Evolutionary conservation across 2,329 filamentous ascomycete species (phyloP).

Genomic region (Colletotrichum cordylinicola): DNA sequence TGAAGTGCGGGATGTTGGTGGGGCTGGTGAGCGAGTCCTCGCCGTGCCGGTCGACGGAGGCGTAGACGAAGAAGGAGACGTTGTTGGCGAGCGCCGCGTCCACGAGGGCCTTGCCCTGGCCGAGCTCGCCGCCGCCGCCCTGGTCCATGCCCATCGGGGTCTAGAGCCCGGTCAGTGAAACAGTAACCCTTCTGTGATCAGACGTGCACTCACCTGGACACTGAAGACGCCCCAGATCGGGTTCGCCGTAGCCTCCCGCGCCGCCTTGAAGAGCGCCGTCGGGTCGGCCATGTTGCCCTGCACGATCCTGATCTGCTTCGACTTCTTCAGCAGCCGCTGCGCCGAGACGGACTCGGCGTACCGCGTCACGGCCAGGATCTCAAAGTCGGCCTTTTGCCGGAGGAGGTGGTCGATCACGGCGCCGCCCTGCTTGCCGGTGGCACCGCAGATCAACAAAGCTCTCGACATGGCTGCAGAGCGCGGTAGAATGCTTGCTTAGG

Average conservation of each 20-base stretch:
- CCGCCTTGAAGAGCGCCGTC: slow-evolving; percentile 53
- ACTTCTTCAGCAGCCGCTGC: slow-evolving; percentile 49
- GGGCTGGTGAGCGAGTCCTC: slow-evolving; percentile 53
- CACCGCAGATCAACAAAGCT: slow-evolving; percentile 38
- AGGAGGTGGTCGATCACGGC: slow-evolving; percentile 37
- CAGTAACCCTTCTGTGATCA: too few species aligned
- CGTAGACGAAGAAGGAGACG: slow-evolving; percentile 66
- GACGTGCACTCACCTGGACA: slow-evolving; percentile 51
- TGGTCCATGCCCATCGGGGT: slow-evolving; percentile 28
- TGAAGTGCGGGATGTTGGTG: slow-evolving; percentile 65
- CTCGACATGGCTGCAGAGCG: slow-evolving; percentile 24
- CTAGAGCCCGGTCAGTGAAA: background rate
- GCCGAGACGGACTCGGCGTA: slow-evolving; percentile 56
- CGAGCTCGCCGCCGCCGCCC: slow-evolving; percentile 45
- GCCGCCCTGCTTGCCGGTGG: slow-evolving; percentile 44
- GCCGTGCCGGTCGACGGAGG: slow-evolving; percentile 65
- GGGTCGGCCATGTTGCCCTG: slow-evolving; percentile 62
- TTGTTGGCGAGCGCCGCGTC: slow-evolving; percentile 59
- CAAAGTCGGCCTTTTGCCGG: slow-evolving; percentile 39
- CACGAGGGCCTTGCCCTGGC: slow-evolving; percentile 62
- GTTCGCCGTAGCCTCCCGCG: slow-evolving; percentile 25
- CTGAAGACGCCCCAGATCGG: slow-evolving; percentile 66
- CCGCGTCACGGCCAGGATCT: slow-evolving; percentile 67
- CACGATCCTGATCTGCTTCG: slow-evolving; percentile 57
- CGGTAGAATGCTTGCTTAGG: background rate